Evolutionary conservation across 1,139 yeast genomes (phyloP).

Genomic region (Pneumocystis murina): DNA sequence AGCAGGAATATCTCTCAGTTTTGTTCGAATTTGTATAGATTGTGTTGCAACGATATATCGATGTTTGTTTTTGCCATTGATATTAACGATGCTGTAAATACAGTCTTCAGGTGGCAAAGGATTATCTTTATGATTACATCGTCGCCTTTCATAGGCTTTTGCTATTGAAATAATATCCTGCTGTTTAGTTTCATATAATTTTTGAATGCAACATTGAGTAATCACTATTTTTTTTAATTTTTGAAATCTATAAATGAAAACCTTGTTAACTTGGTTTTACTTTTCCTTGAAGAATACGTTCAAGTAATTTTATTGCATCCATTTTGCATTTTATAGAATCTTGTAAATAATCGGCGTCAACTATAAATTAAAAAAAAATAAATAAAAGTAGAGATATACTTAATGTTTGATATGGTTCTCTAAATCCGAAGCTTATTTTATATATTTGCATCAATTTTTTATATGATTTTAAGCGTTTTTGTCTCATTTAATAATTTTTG

Average conservation of each 20-base stretch:
- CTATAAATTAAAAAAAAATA: constrained; percentile 22
- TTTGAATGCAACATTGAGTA: constrained; percentile 89
- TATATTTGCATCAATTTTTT: constrained; percentile 82
- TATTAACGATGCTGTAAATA: constrained; percentile 50
- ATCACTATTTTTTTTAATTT: constrained; percentile 35
- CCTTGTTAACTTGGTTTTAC: constrained; percentile 38
- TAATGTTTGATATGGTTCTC: constrained; percentile 79
- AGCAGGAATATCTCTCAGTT: constrained; percentile 65
- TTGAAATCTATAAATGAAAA: not conserved
- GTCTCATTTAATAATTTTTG: constrained; percentile 48
- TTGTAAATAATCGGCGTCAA: constrained; percentile 64
- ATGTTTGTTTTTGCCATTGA: constrained; percentile 70
- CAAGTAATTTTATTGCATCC: constrained; percentile 62
- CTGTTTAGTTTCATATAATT: constrained; percentile 43
- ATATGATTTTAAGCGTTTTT: constrained; percentile 86
- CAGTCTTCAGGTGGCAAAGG: constrained; percentile 61
- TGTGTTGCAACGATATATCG: constrained; percentile 83
- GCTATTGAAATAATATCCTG: constrained; percentile 68
- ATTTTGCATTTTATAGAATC: constrained; percentile 52
- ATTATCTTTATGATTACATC: constrained; percentile 36
- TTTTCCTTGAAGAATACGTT: constrained; percentile 51
- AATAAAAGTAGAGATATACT: constrained; percentile 13
- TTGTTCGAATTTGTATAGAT: constrained; percentile 49
- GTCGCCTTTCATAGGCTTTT: constrained; percentile 66
- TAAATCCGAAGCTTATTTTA: constrained; percentile 71